Evolutionary conservation across 116 monocot species (phyloP).

Genomic region (Iris pallida): DNA sequence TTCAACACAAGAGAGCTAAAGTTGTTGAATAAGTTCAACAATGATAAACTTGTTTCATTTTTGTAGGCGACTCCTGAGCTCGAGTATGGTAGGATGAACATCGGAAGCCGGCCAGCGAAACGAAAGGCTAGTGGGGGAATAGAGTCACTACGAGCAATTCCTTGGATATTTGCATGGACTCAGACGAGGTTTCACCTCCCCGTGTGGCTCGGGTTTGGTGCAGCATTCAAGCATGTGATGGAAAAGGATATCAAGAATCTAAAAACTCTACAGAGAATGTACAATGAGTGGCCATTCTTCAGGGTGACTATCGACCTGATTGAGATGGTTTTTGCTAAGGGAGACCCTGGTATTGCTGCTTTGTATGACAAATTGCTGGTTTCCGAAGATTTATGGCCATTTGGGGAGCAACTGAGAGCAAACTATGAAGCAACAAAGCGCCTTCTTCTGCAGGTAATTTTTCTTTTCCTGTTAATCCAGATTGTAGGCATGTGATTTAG

Average conservation of each 20-base stretch:
- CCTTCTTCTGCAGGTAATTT: slow-evolving; percentile 82
- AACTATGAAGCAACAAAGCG: slow-evolving; percentile 60
- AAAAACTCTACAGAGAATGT: slow-evolving; percentile 40
- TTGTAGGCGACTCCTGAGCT: slow-evolving; percentile 85
- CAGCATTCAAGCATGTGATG: slow-evolving; percentile 45
- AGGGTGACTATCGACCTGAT: slow-evolving; percentile 91
- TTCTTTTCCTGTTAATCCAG: not conserved
- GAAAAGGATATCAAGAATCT: slow-evolving; percentile 36
- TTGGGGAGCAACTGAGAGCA: slow-evolving; percentile 64
- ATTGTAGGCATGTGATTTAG: too few species aligned
- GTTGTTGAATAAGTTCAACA: too few species aligned
- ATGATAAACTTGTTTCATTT: not conserved
- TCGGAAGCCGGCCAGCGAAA: slow-evolving; percentile 87
- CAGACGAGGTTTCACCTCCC: slow-evolving; percentile 67
- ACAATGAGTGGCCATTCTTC: slow-evolving; percentile 94
- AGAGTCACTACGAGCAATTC: slow-evolving; percentile 50
- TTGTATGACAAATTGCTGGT: slow-evolving; percentile 85
- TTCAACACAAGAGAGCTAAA: too few species aligned
- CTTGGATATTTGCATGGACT: slow-evolving; percentile 96
- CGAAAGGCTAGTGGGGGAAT: slow-evolving; percentile 93
- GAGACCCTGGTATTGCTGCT: slow-evolving; percentile 78
- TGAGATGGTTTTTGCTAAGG: slow-evolving; percentile 98
- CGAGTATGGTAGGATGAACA: slow-evolving; percentile 97
- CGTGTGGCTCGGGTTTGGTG: slow-evolving; percentile 61
- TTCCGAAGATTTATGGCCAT: slow-evolving; percentile 64